Evolutionary conservation across 805 yeast species (phyloP).

Genomic region (Nakazawaea molendinolei): DNA sequence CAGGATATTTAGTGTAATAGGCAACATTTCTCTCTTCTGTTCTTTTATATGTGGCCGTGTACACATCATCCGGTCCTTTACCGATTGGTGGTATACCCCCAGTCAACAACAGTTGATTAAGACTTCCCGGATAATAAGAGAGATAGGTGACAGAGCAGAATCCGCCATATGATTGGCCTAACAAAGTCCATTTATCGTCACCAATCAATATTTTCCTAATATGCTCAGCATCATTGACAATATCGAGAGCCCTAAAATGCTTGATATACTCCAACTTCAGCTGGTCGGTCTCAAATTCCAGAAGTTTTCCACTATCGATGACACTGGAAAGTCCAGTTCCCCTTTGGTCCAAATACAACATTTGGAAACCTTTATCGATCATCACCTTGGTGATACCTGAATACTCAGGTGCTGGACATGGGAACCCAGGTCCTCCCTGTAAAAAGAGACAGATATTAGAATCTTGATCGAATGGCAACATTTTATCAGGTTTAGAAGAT

Average conservation of each 20-base stretch:
- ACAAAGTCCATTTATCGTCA: conserved; percentile 38
- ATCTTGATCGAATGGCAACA: conserved; percentile 8
- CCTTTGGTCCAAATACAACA: conserved; percentile 47
- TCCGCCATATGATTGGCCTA: conserved; percentile 55
- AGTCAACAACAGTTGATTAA: conserved; percentile 40
- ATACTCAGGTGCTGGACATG: conserved; percentile 31
- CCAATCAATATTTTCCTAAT: conserved; percentile 33
- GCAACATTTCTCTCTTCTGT: conserved; percentile 41
- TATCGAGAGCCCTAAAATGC: conserved; percentile 46
- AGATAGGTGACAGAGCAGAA: conserved; percentile 44
- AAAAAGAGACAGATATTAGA: conserved; percentile 32
- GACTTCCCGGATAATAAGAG: conserved; percentile 33
- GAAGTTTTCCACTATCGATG: conserved; percentile 26
- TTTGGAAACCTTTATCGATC: conserved; percentile 34
- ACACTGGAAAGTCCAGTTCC: conserved; percentile 55
- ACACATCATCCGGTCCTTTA: conserved; percentile 38
- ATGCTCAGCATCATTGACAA: conserved; percentile 43
- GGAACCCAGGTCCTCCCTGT: conserved; percentile 54
- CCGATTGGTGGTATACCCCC: conserved; percentile 56
- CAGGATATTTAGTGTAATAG: conserved; percentile 42
- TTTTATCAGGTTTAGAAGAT: conserved; percentile 1
- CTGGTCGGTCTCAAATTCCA: conserved; percentile 16
- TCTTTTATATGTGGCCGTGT: conserved; percentile 37
- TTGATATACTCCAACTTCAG: conserved; percentile 33
- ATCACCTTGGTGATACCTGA: conserved; percentile 32